phyloP scores from a whole-genome alignment of 768 basidiomycete species.

The Mycena kentingensis region DNA sequence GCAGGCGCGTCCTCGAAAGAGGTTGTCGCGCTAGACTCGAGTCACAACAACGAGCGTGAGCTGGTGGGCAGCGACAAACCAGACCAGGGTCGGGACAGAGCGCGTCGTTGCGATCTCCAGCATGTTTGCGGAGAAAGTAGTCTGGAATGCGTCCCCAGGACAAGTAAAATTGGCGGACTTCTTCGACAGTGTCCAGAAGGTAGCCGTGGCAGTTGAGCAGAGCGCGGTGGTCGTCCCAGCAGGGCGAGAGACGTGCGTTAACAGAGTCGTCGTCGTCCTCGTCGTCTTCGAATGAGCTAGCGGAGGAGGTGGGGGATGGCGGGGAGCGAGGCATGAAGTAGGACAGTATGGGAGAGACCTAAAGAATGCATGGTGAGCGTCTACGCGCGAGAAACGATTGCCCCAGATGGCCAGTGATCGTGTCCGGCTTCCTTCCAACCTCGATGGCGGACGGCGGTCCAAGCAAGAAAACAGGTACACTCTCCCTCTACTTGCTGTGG shows the following conservation, averaged over 20 bases:
- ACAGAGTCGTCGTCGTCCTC: slow-evolving; percentile 48
- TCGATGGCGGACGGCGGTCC: slow-evolving; percentile 75
- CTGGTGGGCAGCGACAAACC: slow-evolving; percentile 43
- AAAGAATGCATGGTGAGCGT: not conserved
- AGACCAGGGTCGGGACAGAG: slow-evolving; percentile 73
- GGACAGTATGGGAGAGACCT: slow-evolving; percentile 5
- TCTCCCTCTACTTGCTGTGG: too few relatives aligned
- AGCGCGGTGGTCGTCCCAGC: slow-evolving; percentile 59
- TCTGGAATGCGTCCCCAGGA: slow-evolving; percentile 27
- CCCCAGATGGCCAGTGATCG: too few relatives aligned
- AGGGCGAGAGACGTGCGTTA: slow-evolving; percentile 60
- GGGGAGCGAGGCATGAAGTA: slow-evolving; percentile 23
- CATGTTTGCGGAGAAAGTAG: slow-evolving; percentile 12
- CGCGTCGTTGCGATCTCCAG: slow-evolving; percentile 50
- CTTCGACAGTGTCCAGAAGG: slow-evolving; percentile 67
- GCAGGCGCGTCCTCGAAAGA: slow-evolving; percentile 64
- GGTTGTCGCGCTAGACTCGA: slow-evolving; percentile 59
- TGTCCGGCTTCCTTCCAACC: slow-evolving; percentile 8
- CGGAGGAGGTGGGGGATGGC: slow-evolving; percentile 47
- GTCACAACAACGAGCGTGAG: slow-evolving; percentile 1
- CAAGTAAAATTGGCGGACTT: slow-evolving; percentile 63
- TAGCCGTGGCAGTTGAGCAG: slow-evolving; percentile 55
- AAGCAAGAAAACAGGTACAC: slow-evolving; percentile 69
- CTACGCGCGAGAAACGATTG: not conserved
- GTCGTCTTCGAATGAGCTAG: slow-evolving; percentile 48